A percentile compares a stretch with the other conserved stretches of the same genome.
Evolutionary conservation across 2,329 filamentous ascomycete species (phyloP).

Genomic region (Fusarium sarcochroum): DNA sequence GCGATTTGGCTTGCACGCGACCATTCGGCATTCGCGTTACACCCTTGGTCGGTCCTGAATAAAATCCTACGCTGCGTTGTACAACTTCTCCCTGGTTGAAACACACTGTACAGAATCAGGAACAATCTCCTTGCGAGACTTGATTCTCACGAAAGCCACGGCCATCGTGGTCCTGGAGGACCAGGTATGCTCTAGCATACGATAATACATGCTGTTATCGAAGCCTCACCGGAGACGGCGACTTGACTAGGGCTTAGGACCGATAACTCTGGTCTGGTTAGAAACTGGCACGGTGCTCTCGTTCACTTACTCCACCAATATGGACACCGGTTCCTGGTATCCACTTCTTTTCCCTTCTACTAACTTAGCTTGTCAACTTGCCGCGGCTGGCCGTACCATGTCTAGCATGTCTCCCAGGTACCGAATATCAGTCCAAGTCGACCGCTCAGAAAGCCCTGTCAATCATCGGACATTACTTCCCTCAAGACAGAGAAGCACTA

Average conservation of each 20-base stretch:
- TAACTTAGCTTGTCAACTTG: slow-evolving; percentile 43
- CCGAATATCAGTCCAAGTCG: slow-evolving; percentile 33
- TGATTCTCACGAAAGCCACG: not conserved
- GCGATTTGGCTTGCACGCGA: slow-evolving; percentile 50
- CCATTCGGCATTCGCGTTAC: slow-evolving; percentile 45
- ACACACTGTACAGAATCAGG: slow-evolving; percentile 12
- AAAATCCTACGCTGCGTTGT: slow-evolving; percentile 9
- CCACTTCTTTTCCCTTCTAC: slow-evolving; percentile 41
- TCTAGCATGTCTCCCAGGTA: slow-evolving; percentile 32
- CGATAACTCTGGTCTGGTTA: slow-evolving; percentile 38
- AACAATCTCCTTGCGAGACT: not conserved
- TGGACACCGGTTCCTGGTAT: slow-evolving; percentile 34
- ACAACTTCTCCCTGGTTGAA: not conserved
- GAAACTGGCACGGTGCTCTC: slow-evolving; percentile 31
- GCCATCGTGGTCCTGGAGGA: not conserved
- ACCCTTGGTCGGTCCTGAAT: slow-evolving; percentile 20
- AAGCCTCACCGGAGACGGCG: slow-evolving; percentile 39
- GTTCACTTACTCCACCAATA: slow-evolving; percentile 32
- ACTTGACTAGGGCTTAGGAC: slow-evolving; percentile 38
- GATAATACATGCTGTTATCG: slow-evolving; percentile 25
- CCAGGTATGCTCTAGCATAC: not conserved
- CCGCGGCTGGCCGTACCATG: slow-evolving; percentile 48
- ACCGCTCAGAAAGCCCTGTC: slow-evolving; percentile 40
- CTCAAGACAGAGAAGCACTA: slow-evolving; percentile 30
- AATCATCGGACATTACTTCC: slow-evolving; percentile 47